Base-by-base conservation (phyloP, 495 filamentous ascomycete genomes). In the Penicillium waksmanii region DNA sequence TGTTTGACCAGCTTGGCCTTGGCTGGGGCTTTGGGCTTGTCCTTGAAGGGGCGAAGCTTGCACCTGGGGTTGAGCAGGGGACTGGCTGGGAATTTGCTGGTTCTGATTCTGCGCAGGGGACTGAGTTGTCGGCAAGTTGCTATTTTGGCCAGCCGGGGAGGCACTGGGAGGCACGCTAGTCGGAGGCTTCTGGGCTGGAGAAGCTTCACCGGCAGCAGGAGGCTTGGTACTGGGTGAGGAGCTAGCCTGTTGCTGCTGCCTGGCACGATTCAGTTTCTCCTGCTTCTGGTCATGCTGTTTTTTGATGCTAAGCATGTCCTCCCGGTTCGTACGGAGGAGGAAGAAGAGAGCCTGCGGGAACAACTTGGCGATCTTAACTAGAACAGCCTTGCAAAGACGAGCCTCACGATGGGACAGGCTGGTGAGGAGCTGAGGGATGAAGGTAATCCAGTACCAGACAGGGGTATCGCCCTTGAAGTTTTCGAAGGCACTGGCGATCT, bases 391-490 rank as follows among this genome's bases (percentile, higher is more conserved):
- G 58, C 92, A 88, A 49, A 96, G 85, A n/a, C 85, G 84, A 15
- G 92, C 93, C 74, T 99, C 96, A 56, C 91, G 91, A 62, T 96
- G 88, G 10, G 88, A 90, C 58, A 98, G 79, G 53, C 92, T 93
- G 42, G 89, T 91, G 27, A 99, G 82, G 43, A 99, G 84, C 69
- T 99, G 96, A 21, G 96, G 96, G 63, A 99, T 97, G 71, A 93
- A 99, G 0, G 95, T 97, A 56, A 97, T 97, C 96, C 96, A 99
- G 73, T 97, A 98, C 96, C 96, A 99, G 17, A 95, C 89, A 1
- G 92, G 93, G 7, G 89, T 92, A 40, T 99, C 96, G 44, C 93
- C 96, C 78, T 97, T 97, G 78, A 91, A 98, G 58, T 90, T 89
- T 59, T 96, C 91, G 62, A 96, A 98, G 9, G 92, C 88, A 54